Conservation (phyloP, 345 rosid species). For the Excoecaria cochinchinensis region DNA sequence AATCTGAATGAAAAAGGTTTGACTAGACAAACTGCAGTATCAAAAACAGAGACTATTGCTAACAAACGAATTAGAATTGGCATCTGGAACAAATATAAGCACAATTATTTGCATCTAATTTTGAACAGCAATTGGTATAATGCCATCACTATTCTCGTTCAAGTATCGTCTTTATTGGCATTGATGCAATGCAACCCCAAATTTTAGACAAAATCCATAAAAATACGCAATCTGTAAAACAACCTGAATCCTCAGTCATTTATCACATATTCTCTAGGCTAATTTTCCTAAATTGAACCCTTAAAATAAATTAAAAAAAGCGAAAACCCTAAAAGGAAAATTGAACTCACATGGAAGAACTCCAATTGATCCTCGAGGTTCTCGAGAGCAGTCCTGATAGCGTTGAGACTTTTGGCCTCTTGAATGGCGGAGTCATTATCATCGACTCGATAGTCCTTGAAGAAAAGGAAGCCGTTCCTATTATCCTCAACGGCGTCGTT, state of each 20-base stretch:
- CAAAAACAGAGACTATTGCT: neutral
- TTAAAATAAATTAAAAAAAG: neutral
- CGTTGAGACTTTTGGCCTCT: slow-evolving; percentile 88
- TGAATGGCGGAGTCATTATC: slow-evolving; percentile 53
- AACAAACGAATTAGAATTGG: neutral
- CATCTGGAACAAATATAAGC: neutral
- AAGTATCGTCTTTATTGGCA: neutral
- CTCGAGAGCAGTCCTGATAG: slow-evolving; percentile 88
- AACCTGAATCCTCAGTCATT: neutral
- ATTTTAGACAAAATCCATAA: neutral
- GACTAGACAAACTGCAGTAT: slow-evolving; percentile 2
- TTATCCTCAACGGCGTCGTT: slow-evolving; percentile 36
- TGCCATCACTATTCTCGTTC: neutral
- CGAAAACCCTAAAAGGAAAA: neutral
- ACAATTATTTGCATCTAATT: neutral
- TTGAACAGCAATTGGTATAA: neutral
- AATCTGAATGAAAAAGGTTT: neutral
- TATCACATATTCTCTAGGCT: neutral
- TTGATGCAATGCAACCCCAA: neutral
- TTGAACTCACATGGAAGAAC: slow-evolving; percentile 68
- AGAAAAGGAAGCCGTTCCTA: slow-evolving; percentile 68
- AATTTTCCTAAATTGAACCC: neutral
- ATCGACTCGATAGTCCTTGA: slow-evolving; percentile 64
- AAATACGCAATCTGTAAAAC: neutral
- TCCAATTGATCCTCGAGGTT: slow-evolving; percentile 97